Evolutionary conservation across 2,329 filamentous ascomycete genomes (phyloP), one percentile per base, ranked within the genome.

Genomic region (Talaromyces sp.): DNA sequence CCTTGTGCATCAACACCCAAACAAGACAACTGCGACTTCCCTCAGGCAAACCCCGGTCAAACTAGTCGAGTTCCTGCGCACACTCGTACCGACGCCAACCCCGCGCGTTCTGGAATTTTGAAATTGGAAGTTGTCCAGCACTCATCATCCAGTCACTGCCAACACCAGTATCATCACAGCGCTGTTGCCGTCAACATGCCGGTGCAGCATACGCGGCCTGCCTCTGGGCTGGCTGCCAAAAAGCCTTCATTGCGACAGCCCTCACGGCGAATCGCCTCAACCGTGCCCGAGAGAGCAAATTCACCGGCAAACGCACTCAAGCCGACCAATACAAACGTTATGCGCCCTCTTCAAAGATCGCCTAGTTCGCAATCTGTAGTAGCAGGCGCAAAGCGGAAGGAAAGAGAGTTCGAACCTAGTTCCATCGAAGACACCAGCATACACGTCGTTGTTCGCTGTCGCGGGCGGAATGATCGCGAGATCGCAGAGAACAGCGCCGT

Each of bases 401-500:
- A 95, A 68, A 85, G 91, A 70, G 91, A 96, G 42, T 93, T 88
- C 71, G 93, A 93, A 52, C 75, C 84, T 6, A 86, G 90, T 33
- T 77, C 78, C 60, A 84, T 84, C 57, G 88, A 93, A 69, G 92
- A 96, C 75, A 98, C 93, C 8, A 99, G 97, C 73, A 99, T 99
- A 77, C 95, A 96, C 73, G 95, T 99, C 54, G 93, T 98, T 36
- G 96, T 99, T 62, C 85, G 95, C 65, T 99, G 93, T 78, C 86
- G 95, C 68, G 95, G 93, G 5, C 89, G 95, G 65, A 98, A 91
- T 73, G 91, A 96, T 68, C 88, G 93, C 67, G 95, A 99, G 78
- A 88, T 97, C 58, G 85, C 88, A 68, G 95, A 99, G 75, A 99
- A 96, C 77, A 97, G 92, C 73, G 91, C 92, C 44, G 92, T 98